Conservation (phyloP, 2,329 filamentous ascomycete species). For the Fusarium sp. region DNA sequence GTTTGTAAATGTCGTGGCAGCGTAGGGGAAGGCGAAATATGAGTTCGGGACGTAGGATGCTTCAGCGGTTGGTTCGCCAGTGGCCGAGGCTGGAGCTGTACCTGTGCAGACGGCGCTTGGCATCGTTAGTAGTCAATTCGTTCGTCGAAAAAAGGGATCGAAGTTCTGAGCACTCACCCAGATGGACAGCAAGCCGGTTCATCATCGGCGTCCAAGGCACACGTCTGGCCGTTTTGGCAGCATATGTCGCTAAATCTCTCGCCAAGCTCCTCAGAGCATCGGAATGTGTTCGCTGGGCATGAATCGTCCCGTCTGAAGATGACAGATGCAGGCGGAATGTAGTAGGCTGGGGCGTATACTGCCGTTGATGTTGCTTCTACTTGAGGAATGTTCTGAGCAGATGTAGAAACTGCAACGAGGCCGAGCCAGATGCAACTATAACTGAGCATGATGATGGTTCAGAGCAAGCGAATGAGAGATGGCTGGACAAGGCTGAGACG, state of each 20-base stretch:
- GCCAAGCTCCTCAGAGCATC: conserved; percentile 57
- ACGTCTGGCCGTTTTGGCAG: conserved; percentile 60
- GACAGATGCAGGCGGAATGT: conserved; percentile 31
- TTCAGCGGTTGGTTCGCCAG: conserved; percentile 46
- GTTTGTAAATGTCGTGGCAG: conserved; percentile 61
- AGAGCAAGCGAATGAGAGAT: neutral
- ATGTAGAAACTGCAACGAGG: conserved; percentile 29
- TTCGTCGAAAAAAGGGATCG: neutral
- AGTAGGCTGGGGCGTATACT: conserved; percentile 21
- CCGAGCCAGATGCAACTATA: conserved; percentile 33
- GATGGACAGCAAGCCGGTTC: conserved; percentile 63
- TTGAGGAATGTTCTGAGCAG: conserved; percentile 27
- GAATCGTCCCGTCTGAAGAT: conserved; percentile 42
- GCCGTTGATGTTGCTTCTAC: conserved; percentile 31
- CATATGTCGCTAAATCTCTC: conserved; percentile 58
- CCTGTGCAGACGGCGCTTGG: conserved; percentile 64
- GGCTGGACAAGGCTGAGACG: conserved; percentile 9
- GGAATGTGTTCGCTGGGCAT: conserved; percentile 60
- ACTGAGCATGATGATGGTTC: conserved; percentile 31
- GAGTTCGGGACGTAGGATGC: conserved; percentile 63
- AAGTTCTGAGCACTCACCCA: conserved; percentile 50
- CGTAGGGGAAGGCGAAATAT: conserved; percentile 68
- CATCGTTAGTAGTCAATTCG: conserved; percentile 16
- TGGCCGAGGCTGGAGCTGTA: conserved; percentile 54
- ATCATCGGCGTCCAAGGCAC: conserved; percentile 57